Percentiles rank a stretch among this genome's conserved stretches.
These are phyloP conservation scores for Arabidopsis hybrid DNA, from an alignment of 441 rosid genomes.

Conservation along the genomic window DNA sequence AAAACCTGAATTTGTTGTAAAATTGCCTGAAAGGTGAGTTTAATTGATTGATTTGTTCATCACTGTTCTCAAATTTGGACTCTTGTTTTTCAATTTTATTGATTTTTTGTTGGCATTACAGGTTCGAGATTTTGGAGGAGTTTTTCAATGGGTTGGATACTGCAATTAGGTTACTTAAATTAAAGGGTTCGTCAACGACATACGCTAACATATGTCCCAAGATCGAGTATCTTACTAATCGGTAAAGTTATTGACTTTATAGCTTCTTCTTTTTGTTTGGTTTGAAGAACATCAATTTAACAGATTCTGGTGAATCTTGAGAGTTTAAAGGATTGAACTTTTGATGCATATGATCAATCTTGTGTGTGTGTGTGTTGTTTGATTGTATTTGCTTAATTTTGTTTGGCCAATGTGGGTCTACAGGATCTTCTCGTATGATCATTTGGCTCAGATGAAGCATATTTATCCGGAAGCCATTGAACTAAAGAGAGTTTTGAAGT, in stretches of 20 bases:
- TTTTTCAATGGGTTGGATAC: slow-evolving; percentile 71
- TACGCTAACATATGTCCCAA: slow-evolving; percentile 64
- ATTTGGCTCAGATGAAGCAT: slow-evolving; percentile 81
- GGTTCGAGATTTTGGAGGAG: slow-evolving; percentile 62
- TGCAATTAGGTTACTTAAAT: slow-evolving; percentile 57
- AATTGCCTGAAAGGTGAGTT: slow-evolving; percentile 69
- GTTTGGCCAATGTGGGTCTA: slow-evolving; percentile 20
- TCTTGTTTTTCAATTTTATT: neutral
- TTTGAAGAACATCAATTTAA: neutral
- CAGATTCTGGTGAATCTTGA: neutral
- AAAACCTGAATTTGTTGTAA: slow-evolving; percentile 26
- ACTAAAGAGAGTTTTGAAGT: slow-evolving; percentile 56
- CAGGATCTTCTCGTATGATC: slow-evolving; percentile 70
- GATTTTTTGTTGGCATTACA: slow-evolving; percentile 33
- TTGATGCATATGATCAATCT: slow-evolving; percentile 7
- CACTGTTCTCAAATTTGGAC: neutral
- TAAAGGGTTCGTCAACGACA: slow-evolving; percentile 63
- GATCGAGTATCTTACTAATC: slow-evolving; percentile 71
- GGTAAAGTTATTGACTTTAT: slow-evolving; percentile 47
- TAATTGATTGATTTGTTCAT: neutral
- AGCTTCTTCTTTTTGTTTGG: neutral
- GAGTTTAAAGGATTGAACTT: neutral
- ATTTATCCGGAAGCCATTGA: slow-evolving; percentile 78
- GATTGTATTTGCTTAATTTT: neutral
- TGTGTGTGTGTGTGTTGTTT: slow-evolving; percentile 6